phyloP scores from a whole-genome alignment of 495 filamentous ascomycete species.

The Neurospora sublineolata region DNA sequence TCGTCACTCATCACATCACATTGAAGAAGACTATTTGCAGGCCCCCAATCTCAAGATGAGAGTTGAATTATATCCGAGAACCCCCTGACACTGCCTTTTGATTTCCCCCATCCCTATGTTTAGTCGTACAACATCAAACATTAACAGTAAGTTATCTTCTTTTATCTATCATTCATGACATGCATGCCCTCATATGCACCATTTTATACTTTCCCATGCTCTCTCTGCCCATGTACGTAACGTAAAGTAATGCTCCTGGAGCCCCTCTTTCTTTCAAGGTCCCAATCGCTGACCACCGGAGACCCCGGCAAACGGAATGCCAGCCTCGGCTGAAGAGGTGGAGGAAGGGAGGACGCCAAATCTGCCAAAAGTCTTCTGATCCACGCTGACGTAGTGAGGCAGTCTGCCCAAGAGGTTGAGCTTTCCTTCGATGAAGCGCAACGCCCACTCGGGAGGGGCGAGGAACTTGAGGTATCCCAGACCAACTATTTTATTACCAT shows the following conservation, averaged over 20 bases:
- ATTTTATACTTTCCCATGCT: not conserved
- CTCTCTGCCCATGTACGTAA: not conserved
- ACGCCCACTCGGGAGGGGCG: constrained; percentile 66
- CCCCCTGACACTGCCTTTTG: not conserved
- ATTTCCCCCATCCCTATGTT: not conserved
- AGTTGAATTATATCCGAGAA: not conserved
- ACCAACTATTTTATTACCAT: constrained; percentile 44
- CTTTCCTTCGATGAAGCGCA: constrained; percentile 76
- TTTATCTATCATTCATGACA: not conserved
- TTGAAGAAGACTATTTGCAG: not conserved
- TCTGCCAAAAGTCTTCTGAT: constrained; percentile 93
- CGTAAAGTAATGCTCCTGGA: not conserved
- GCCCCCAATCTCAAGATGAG: not conserved
- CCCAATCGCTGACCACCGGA: not conserved
- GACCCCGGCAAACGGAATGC: not conserved
- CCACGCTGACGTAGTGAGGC: constrained; percentile 81
- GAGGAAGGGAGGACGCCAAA: constrained; percentile 74
- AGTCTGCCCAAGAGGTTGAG: constrained; percentile 69
- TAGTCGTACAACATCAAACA: not conserved
- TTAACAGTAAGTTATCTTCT: not conserved
- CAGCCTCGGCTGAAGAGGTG: constrained; percentile 25
- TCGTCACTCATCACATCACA: not conserved
- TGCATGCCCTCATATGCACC: not conserved
- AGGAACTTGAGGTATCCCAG: constrained; percentile 77
- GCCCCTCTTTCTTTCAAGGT: not conserved